Evolutionary conservation across 2,329 filamentous ascomycete genomes (phyloP).

Genomic region (Fusarium euwallaceae): DNA sequence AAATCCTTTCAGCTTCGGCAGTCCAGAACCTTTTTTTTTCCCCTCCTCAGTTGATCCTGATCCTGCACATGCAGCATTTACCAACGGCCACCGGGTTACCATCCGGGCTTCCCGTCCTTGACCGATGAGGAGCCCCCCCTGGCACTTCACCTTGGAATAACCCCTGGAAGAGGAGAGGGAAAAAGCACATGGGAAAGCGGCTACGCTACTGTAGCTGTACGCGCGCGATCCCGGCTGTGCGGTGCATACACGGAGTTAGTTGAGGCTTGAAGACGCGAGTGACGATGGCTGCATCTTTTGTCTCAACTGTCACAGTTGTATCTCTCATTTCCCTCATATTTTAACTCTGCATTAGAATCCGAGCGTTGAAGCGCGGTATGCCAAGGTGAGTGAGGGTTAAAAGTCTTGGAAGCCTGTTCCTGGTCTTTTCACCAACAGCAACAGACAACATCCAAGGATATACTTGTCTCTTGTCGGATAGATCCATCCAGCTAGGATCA

Average conservation of each 20-base stretch:
- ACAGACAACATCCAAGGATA: not conserved
- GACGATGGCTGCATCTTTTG: not conserved
- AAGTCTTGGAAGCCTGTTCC: not conserved
- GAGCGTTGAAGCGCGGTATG: not conserved
- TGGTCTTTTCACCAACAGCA: not conserved
- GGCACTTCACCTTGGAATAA: not conserved
- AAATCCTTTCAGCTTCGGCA: constrained; percentile 7
- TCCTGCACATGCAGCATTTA: not conserved
- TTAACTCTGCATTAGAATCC: not conserved
- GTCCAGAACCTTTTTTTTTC: not conserved
- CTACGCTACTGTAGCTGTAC: constrained; percentile 8
- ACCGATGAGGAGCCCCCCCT: not conserved
- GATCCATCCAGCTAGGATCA: not conserved
- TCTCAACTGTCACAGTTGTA: not conserved
- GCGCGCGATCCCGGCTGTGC: not conserved
- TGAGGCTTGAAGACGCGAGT: constrained; percentile 2
- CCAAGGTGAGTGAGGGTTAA: not conserved
- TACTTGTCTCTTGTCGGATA: not conserved
- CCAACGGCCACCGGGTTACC: not conserved
- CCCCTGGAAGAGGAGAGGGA: not conserved
- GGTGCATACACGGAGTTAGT: constrained; percentile 6
- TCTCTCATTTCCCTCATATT: not conserved
- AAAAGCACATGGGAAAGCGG: not conserved
- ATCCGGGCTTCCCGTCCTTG: constrained; percentile 4
- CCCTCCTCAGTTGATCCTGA: not conserved